These are phyloP conservation scores for Thelonectria rubi DNA, from an alignment of 2,329 filamentous ascomycete species.

Conservation along the genomic window DNA sequence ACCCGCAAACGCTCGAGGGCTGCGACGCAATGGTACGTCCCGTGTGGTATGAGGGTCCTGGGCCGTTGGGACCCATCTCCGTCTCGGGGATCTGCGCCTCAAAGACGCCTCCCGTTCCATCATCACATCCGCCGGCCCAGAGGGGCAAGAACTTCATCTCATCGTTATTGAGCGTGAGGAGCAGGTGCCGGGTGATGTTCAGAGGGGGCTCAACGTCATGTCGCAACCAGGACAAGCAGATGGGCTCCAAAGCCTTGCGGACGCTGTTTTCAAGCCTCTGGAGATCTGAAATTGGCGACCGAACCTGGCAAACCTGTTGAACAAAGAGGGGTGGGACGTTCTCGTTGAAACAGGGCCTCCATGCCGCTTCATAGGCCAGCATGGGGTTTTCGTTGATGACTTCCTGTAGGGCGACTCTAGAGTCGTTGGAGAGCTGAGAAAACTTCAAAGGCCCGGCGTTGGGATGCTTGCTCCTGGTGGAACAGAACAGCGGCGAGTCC, in stretches of 20 bases:
- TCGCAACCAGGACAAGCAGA: constrained; percentile 39
- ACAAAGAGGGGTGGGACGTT: background rate
- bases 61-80: constrained; percentile 56
- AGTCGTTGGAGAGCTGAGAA: constrained; percentile 11
- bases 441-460: background rate
- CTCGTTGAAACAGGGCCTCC: constrained; percentile 17
- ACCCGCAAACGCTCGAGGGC: constrained; percentile 47
- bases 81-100: constrained; percentile 53
- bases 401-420: constrained; percentile 20
- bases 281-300: constrained; percentile 34
- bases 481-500: constrained; percentile 25
- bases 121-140: constrained; percentile 68
- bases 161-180: constrained; percentile 62
- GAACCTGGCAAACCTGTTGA: background rate
- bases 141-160: constrained; percentile 72
- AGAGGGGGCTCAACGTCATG: constrained; percentile 47
- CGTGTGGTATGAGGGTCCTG: constrained; percentile 58
- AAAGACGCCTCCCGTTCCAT: constrained; percentile 61
- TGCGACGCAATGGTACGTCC: constrained; percentile 50
- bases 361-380: constrained; percentile 9
- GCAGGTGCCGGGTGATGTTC: constrained; percentile 53
- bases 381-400: constrained; percentile 19
- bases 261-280: constrained; percentile 34
- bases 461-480: constrained; percentile 4
- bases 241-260: constrained; percentile 33